Evolutionary conservation across 2,329 filamentous ascomycete genomes (phyloP), one percentile per base, ranked within the genome.

Genomic region (Ceratocystis huliohia): DNA sequence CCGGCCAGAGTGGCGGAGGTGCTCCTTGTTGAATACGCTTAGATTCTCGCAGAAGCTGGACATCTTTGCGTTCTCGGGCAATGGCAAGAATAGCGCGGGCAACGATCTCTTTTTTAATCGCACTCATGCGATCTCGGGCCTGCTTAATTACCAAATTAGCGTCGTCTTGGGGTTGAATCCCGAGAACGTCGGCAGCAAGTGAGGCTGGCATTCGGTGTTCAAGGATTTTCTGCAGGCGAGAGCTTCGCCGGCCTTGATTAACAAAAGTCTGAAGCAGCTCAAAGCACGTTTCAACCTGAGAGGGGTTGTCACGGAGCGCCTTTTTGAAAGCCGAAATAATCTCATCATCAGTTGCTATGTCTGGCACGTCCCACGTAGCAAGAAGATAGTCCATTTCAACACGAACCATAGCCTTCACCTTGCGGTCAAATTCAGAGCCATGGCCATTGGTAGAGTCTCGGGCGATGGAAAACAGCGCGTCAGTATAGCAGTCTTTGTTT

Each of bases 1-100:
- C 89, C 0, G 67, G 67, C 53, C 67, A 66, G 15, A 56, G 48
- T n/a, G 67, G 67, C 1, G 67, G 67, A 13, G 94, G 94, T 10
- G 70, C 67, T 1, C 69, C 70, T 22, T 67, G 50, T 41, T 66
- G 64, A 5, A 69, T 68, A 33, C 63, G 68, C 33, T 67, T 68
- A 20, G 46, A 67, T 66, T 64, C 68, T 30, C 37, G 68, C 61
- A 33, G 67, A 53, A 66, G 64, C 65, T 22, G 70, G 65, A 63
- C 70, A 69, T 57, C 72, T 71, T 63, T 72, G 63, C 66, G 64
- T 28, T 74, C 72, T 3, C 70, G 65, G 30, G 72, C 71, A 17
- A 71, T 70, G 33, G 71, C 70, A 45, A 72, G 73, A 17, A 75
- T 69, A 5, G 71, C 69, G 22, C 73, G 73, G 0, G 70, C 71